These are phyloP conservation scores for Tetrahymena malaccensis DNA, from an alignment of 73 alveolate species.

Conservation along the genomic window DNA sequence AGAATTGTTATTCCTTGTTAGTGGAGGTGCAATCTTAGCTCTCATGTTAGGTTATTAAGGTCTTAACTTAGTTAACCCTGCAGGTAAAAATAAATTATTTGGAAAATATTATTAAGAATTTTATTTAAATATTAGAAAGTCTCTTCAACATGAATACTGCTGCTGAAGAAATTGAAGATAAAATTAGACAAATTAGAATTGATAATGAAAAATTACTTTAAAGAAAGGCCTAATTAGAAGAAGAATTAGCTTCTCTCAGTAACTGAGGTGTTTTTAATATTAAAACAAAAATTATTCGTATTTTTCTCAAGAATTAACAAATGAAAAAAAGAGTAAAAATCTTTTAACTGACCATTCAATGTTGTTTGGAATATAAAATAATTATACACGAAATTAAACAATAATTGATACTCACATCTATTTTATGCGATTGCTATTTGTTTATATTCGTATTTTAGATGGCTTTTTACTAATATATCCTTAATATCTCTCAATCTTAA, in stretches of 20 bases:
- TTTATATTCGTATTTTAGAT: not conserved
- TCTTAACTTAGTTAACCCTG: not conserved
- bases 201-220: not conserved
- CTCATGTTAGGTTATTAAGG: not conserved
- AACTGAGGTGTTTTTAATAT: not conserved
- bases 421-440: not conserved
- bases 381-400: not conserved
- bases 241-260: not conserved
- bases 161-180: not conserved
- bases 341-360: not conserved
- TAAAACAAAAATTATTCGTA: not conserved
- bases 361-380: no score
- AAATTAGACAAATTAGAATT: not conserved
- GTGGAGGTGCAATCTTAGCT: not conserved
- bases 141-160: not conserved
- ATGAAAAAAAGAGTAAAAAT: not conserved
- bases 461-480: not conserved
- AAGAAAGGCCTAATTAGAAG: not conserved
- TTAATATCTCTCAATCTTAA: not conserved
- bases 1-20: not conserved
- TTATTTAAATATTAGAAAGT: not conserved
- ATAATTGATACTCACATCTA: not conserved
- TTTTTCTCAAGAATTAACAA: not conserved
- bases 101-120: not conserved
- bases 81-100: not conserved